A percentile compares a stretch with the other conserved stretches of the same genome.
Conservation (phyloP, 176 grass and related monocot species). For the Bonia amplexicaulis region DNA sequence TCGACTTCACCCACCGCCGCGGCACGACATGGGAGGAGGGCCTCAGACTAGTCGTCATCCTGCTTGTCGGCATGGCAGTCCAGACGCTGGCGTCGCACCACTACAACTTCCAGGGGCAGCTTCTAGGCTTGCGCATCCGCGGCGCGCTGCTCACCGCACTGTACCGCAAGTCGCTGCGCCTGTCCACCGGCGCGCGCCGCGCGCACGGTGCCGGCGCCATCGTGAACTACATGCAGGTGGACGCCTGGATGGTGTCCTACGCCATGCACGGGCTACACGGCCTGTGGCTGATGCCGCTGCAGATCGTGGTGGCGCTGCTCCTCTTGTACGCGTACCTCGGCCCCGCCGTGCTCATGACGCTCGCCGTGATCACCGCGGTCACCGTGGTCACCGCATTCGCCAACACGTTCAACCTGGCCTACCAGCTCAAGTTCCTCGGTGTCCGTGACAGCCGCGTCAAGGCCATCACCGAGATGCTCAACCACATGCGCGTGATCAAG, state of each 20-base stretch:
- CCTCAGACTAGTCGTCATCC: constrained; percentile 30
- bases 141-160: constrained; percentile 58
- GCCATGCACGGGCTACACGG: constrained; percentile 45
- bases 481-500: constrained; percentile 62
- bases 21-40: constrained; percentile 34
- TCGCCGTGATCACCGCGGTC: constrained; percentile 31
- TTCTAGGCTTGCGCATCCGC: constrained; percentile 62
- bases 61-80: constrained; percentile 37
- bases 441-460: constrained; percentile 53
- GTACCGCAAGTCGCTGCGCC: constrained; percentile 62
- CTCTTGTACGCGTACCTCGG: constrained; percentile 53
- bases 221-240: constrained; percentile 70
- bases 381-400: constrained; percentile 35
- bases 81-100: constrained; percentile 56
- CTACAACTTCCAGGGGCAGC: constrained; percentile 61
- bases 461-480: constrained; percentile 70
- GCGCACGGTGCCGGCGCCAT: constrained; percentile 56
- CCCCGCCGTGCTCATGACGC: constrained; percentile 44
- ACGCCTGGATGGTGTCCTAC: constrained; percentile 40
- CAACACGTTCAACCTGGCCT: constrained; percentile 40
- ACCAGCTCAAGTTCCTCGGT: constrained; percentile 42
- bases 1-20: constrained; percentile 29
- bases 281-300: constrained; percentile 68
- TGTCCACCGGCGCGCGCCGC: constrained; percentile 43
- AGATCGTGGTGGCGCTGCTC: constrained; percentile 47